These are phyloP conservation scores for Chimonanthus salicifolius DNA, from an alignment of 164 flowering plant species.

Conservation along the genomic window DNA sequence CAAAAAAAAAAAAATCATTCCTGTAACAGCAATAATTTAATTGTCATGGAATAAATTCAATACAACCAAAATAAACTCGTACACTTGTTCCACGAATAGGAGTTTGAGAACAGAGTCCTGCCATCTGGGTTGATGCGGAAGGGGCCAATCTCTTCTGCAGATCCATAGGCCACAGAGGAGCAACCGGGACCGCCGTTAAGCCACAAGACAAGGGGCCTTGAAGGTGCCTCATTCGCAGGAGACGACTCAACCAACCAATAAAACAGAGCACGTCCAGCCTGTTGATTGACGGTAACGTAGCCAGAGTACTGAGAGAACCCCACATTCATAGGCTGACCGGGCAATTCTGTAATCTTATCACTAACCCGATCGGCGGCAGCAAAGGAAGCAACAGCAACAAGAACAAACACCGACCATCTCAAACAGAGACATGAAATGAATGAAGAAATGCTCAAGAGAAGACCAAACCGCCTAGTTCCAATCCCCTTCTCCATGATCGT, in stretches of 20 bases:
- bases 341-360: conserved; percentile 62
- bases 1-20: neutral
- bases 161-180: conserved; percentile 90
- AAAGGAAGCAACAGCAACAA: neutral
- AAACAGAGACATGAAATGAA: too few species aligned
- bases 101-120: conserved; percentile 61
- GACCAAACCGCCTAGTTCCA: too few species aligned
- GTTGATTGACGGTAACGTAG: conserved; percentile 68
- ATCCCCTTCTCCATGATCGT: too few species aligned
- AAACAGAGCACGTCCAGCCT: conserved; percentile 83
- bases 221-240: too few species aligned
- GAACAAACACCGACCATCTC: too few species aligned
- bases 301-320: conserved; percentile 81
- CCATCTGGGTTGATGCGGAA: conserved; percentile 75
- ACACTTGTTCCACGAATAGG: conserved; percentile 88
- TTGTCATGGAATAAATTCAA: neutral
- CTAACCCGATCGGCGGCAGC: conserved; percentile 4
- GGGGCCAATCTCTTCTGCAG: conserved; percentile 91
- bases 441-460: too few species aligned
- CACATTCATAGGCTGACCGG: conserved; percentile 76
- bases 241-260: conserved; percentile 80
- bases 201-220: conserved; percentile 82
- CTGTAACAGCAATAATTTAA: too few species aligned
- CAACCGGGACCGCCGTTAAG: conserved; percentile 99
- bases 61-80: conserved; percentile 4